A percentile compares a stretch with the other conserved stretches of the same genome.
Conservation (phyloP, 768 basidiomycete genomes). For the Suillus cothurnatus region DNA sequence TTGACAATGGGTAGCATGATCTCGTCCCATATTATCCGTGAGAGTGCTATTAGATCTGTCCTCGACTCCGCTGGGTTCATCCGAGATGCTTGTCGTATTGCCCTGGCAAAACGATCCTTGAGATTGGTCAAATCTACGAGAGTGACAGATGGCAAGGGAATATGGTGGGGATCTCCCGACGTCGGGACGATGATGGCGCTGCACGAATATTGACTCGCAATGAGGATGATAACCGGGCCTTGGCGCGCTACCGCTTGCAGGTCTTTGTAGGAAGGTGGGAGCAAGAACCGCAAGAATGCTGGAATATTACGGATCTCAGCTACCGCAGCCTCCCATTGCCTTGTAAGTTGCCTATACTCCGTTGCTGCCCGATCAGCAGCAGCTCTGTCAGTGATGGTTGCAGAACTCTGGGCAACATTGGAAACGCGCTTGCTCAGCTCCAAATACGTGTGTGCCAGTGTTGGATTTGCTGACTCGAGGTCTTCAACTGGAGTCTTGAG, state of each 20-base stretch:
- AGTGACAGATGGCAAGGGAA: slow-evolving; percentile 21
- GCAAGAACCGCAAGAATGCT: slow-evolving; percentile 20
- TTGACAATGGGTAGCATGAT: slow-evolving; percentile 8
- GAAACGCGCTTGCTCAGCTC: too few species aligned
- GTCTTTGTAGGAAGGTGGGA: slow-evolving; percentile 15
- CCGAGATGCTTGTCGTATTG: slow-evolving; percentile 10
- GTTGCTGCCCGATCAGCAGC: slow-evolving; percentile 4
- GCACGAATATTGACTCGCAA: slow-evolving; percentile 16
- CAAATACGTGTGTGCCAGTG: too few species aligned
- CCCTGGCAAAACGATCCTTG: slow-evolving; percentile 8
- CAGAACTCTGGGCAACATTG: not conserved
- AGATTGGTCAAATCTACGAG: slow-evolving; percentile 17
- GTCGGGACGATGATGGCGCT: slow-evolving; percentile 17
- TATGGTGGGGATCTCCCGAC: not conserved
- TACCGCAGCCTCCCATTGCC: slow-evolving; percentile 9
- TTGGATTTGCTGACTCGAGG: too few species aligned
- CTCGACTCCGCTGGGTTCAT: slow-evolving; percentile 16
- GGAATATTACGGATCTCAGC: slow-evolving; percentile 13
- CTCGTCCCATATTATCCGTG: slow-evolving; percentile 1
- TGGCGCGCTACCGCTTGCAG: slow-evolving; percentile 17
- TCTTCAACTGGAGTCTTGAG: too few species aligned
- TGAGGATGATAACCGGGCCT: slow-evolving; percentile 23
- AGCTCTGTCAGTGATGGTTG: not conserved
- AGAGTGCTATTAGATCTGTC: slow-evolving; percentile 3
- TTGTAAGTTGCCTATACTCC: slow-evolving; percentile 13